A percentile compares a stretch with the other conserved stretches of the same genome.
Evolutionary conservation across 257 asterid genomes (phyloP).

Genomic region (Jasminum sambac): DNA sequence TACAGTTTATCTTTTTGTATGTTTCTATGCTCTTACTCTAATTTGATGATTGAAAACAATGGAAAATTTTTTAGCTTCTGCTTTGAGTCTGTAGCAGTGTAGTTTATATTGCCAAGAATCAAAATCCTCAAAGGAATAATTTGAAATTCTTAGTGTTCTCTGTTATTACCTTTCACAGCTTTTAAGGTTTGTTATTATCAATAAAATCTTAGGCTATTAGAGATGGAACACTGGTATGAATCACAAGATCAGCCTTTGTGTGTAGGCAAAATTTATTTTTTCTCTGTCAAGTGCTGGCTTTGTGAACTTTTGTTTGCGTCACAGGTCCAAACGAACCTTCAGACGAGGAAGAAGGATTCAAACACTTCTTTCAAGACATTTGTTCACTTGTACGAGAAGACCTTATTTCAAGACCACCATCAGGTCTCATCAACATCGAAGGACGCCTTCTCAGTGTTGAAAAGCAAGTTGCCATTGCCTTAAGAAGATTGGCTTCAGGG

Average conservation of each 20-base stretch:
- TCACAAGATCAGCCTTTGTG: no score
- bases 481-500: constrained; percentile 89
- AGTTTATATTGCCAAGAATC: no score
- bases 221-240: no score
- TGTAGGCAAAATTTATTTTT: no score
- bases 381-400: constrained; percentile 88
- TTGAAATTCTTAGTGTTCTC: no score
- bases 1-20: no score
- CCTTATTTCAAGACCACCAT: constrained; percentile 97
- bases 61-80: background rate
- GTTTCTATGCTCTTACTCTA: no score
- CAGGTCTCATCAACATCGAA: constrained; percentile 94
- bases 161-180: no score
- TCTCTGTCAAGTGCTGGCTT: constrained; percentile 7
- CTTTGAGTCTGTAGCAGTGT: background rate
- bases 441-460: constrained; percentile 97
- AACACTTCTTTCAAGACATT: constrained; percentile 77
- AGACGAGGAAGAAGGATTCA: constrained; percentile 81
- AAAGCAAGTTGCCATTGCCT: constrained; percentile 95
- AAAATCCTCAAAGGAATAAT: no score
- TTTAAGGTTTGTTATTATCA: no score
- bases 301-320: constrained; percentile 12
- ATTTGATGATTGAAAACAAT: background rate
- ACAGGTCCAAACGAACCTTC: constrained; percentile 51
- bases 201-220: no score